Conservation (phyloP, 768 basidiomycete genomes). For the Hypholoma sublateritium region DNA sequence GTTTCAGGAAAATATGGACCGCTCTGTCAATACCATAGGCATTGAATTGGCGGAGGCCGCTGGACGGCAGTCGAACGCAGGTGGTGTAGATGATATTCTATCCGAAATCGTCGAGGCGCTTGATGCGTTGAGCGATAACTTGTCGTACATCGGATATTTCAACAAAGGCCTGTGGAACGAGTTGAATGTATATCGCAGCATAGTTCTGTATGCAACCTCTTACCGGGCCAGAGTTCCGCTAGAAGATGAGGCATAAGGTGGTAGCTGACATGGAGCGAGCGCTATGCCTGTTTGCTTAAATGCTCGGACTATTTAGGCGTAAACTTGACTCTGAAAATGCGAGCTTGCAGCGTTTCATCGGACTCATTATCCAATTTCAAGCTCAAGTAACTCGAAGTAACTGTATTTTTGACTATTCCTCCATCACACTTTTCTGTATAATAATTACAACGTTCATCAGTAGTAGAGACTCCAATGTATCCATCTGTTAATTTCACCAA, state of each 20-base stretch:
- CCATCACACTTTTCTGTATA: no score
- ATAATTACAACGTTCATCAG: no score
- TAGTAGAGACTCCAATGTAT: no score
- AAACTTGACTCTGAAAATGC: no score
- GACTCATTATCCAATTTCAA: no score
- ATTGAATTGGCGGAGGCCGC: conserved; percentile 27
- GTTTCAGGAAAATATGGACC: background rate
- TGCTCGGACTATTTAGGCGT: no score
- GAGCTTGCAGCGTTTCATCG: no score
- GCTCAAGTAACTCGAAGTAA: no score
- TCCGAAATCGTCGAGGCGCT: conserved; percentile 22
- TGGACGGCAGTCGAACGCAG: background rate
- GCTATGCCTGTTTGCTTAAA: no score
- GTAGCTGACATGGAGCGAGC: background rate
- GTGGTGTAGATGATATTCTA: conserved; percentile 18
- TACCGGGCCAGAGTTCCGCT: background rate
- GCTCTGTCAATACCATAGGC: conserved; percentile 20
- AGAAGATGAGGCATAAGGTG: background rate
- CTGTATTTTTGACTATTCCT: no score
- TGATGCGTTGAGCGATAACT: conserved; percentile 33
- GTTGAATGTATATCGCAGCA: conserved; percentile 23
- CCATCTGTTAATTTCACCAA: no score
- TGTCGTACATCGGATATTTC: conserved; percentile 34
- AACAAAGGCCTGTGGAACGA: conserved; percentile 32
- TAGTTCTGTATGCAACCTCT: conserved; percentile 23